Evolutionary conservation across 1,284 basidiomycete species (phyloP).

Genomic region (Athelia sp.): DNA sequence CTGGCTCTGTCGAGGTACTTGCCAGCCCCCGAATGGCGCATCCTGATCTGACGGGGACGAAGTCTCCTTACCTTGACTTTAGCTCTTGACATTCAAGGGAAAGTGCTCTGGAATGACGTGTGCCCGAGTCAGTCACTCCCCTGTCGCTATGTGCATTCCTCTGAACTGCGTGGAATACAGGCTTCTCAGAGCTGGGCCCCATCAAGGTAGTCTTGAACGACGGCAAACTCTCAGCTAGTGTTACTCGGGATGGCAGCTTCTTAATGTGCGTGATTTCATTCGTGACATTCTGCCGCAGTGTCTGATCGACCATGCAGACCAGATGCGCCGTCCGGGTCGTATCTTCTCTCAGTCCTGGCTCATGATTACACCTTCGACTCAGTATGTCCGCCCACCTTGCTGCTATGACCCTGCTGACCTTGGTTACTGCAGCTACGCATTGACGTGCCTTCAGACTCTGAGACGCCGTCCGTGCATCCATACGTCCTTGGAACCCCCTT

Average conservation of each 20-base stretch:
- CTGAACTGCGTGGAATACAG: constrained; percentile 19
- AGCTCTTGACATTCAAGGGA: constrained; percentile 53
- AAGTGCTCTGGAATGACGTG: constrained; percentile 58
- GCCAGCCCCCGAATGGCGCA: neutral
- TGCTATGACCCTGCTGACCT: constrained; percentile 6
- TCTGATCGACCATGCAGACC: constrained; percentile 36
- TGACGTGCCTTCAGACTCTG: constrained; percentile 46
- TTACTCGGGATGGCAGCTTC: constrained; percentile 57
- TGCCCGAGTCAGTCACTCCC: constrained; percentile 47
- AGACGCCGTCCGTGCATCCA: constrained; percentile 51
- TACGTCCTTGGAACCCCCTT: constrained; percentile 68
- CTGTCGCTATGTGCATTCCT: neutral
- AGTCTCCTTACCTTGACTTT: constrained; percentile 26
- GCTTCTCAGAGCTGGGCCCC: constrained; percentile 42
- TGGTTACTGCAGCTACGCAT: constrained; percentile 47
- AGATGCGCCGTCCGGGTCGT: constrained; percentile 58
- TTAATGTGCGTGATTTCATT: constrained; percentile 44
- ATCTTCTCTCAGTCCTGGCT: constrained; percentile 60
- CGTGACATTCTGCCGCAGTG: constrained; percentile 2
- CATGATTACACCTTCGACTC: constrained; percentile 68
- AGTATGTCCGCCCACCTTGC: constrained; percentile 30
- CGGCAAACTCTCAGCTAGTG: constrained; percentile 44
- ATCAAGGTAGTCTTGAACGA: constrained; percentile 59
- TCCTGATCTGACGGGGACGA: neutral
- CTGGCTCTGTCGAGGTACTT: constrained; percentile 7